phyloP scores from a whole-genome alignment of 192 early-diverging fungal species.

The Umbelopsis sp. region DNA sequence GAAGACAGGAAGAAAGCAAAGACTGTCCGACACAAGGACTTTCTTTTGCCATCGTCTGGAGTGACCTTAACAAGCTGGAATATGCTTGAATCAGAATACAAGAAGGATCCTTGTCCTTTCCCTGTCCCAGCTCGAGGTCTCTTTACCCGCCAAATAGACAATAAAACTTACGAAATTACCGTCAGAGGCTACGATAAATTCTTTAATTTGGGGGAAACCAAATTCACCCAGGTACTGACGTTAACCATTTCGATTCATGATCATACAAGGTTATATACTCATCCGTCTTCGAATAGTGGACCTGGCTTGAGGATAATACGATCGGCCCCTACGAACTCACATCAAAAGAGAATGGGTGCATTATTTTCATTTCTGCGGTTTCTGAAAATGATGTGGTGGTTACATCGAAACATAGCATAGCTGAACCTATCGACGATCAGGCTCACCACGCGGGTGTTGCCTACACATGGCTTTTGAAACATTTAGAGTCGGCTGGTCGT shows the following conservation, averaged over 20 bases:
- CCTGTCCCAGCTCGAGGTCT: constrained; percentile 83
- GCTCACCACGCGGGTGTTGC: constrained; percentile 61
- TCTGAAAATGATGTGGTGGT: constrained; percentile 67
- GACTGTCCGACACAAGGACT: background rate
- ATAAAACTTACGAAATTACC: constrained; percentile 56
- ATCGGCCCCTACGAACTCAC: constrained; percentile 88
- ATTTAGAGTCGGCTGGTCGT: constrained; percentile 57
- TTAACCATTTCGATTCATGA: background rate
- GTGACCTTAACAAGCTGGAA: constrained; percentile 55
- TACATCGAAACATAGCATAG: constrained; percentile 85
- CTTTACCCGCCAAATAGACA: constrained; percentile 56
- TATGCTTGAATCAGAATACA: constrained; percentile 70
- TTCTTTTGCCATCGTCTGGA: background rate
- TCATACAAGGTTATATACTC: no score
- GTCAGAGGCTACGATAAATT: constrained; percentile 98
- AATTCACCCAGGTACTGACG: constrained; percentile 49
- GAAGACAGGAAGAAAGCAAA: constrained; percentile 9
- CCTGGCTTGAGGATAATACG: constrained; percentile 61
- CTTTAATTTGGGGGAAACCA: constrained; percentile 80
- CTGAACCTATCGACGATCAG: constrained; percentile 19
- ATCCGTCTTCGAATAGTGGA: constrained; percentile 39
- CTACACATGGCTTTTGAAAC: constrained; percentile 71
- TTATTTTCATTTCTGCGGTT: constrained; percentile 82
- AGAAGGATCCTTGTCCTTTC: constrained; percentile 58
- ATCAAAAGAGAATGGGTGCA: constrained; percentile 96